Evolutionary conservation across 768 basidiomycete genomes (phyloP).

Genomic region (Auriscalpium vulgare): DNA sequence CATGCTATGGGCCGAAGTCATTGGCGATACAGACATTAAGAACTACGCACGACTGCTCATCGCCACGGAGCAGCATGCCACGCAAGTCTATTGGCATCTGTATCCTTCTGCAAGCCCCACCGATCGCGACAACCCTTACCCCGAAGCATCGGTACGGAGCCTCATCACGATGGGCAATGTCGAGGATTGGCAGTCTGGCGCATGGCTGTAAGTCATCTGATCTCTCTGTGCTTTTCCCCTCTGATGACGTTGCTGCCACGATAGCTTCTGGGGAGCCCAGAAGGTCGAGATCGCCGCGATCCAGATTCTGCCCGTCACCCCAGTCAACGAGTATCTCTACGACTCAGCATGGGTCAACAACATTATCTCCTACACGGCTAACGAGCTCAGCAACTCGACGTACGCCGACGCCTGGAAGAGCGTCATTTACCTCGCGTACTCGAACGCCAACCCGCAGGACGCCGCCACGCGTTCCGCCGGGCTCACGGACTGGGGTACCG

Average conservation of each 20-base stretch:
- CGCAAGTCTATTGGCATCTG: slow-evolving; percentile 30
- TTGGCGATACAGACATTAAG: slow-evolving; percentile 23
- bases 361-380: slow-evolving; percentile 21
- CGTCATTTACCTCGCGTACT: slow-evolving; percentile 28
- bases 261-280: slow-evolving; percentile 27
- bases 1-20: slow-evolving; percentile 26
- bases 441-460: slow-evolving; percentile 20
- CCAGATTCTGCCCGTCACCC: slow-evolving; percentile 30
- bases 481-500: slow-evolving; percentile 27
- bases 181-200: slow-evolving; percentile 27
- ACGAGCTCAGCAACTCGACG: slow-evolving; percentile 19
- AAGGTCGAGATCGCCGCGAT: slow-evolving; percentile 28
- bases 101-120: slow-evolving; percentile 24
- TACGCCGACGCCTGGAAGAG: slow-evolving; percentile 26
- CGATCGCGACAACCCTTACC: slow-evolving; percentile 29
- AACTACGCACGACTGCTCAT: slow-evolving; percentile 27
- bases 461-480: slow-evolving; percentile 24
- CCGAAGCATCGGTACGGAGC: slow-evolving; percentile 22
- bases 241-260: neutral
- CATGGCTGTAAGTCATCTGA: slow-evolving; percentile 25
- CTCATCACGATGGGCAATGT: slow-evolving; percentile 31
- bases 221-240: neutral
- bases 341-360: slow-evolving; percentile 25
- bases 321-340: slow-evolving; percentile 27
- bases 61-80: slow-evolving; percentile 28